Percentiles rank a stretch among this genome's conserved stretches.
These are phyloP conservation scores for Edaphochlamys debaryana DNA, from an alignment of 139 green algal genomes.

Conservation along the genomic window DNA sequence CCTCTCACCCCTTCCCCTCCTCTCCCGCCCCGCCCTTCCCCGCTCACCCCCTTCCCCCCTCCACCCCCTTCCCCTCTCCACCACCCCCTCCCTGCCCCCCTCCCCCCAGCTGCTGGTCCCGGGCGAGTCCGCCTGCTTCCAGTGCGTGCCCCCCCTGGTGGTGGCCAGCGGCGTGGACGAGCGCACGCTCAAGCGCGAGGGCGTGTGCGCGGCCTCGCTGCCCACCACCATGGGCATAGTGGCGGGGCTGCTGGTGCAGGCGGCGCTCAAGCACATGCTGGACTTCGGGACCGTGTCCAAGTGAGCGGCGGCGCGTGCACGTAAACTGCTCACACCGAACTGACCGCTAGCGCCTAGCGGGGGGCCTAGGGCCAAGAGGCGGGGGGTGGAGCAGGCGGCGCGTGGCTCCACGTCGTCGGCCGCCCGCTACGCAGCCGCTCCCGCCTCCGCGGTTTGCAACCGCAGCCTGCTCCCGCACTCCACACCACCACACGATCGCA, in stretches of 20 bases:
- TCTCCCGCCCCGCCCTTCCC: neutral
- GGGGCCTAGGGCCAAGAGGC: neutral
- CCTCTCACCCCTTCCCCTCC: neutral
- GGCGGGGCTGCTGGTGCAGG: constrained; percentile 95
- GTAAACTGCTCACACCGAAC: no score
- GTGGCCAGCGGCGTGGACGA: constrained; percentile 93
- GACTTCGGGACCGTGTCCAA: constrained; percentile 80
- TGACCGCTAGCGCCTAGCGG: no score
- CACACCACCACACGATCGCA: no score
- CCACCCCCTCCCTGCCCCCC: neutral
- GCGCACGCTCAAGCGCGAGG: constrained; percentile 94
- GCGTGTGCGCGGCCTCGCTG: constrained; percentile 95
- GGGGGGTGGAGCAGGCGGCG: neutral
- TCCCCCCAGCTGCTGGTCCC: constrained; percentile 56
- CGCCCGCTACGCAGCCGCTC: no score
- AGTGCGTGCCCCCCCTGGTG: constrained; percentile 76
- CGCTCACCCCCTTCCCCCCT: neutral
- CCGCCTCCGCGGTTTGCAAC: no score
- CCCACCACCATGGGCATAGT: constrained; percentile 99
- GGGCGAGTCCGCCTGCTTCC: constrained; percentile 80
- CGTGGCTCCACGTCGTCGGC: no score
- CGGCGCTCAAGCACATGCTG: constrained; percentile 93
- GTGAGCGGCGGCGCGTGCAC: constrained; percentile 1
- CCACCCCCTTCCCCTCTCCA: neutral
- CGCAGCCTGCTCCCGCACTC: no score